Conservation (phyloP, 805 yeast species). For the Zygotorulaspora sp. region DNA sequence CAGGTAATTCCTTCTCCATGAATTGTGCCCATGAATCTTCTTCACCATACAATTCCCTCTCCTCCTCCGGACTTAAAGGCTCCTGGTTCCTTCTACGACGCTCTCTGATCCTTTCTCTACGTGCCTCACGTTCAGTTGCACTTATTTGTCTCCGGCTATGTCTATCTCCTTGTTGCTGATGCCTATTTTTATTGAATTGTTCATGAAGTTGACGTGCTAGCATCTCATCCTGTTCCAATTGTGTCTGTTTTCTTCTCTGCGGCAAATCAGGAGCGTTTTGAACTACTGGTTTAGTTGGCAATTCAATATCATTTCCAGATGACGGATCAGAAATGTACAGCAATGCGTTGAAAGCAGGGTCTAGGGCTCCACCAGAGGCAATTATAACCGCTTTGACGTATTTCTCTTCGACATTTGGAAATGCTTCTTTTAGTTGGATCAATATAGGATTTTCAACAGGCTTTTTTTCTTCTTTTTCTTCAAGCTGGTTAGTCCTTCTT, state of each 20-base stretch:
- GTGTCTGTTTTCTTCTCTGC: conserved; percentile 37
- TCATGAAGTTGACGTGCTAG: conserved; percentile 78
- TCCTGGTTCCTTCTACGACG: conserved; percentile 23
- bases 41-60: conserved; percentile 25
- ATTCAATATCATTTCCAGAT: conserved; percentile 45
- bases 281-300: conserved; percentile 37
- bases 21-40: conserved; percentile 53
- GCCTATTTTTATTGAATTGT: conserved; percentile 41
- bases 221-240: conserved; percentile 67
- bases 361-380: conserved; percentile 77
- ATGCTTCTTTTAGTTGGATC: conserved; percentile 72
- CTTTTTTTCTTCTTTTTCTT: conserved; percentile 10
- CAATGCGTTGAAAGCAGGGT: conserved; percentile 85
- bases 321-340: conserved; percentile 73
- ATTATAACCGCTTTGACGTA: conserved; percentile 73
- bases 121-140: conserved; percentile 21
- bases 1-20: conserved; percentile 51
- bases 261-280: conserved; percentile 27
- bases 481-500: conserved; percentile 8
- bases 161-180: conserved; percentile 6
- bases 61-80: conserved; percentile 14
- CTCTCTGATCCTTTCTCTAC: conserved; percentile 28
- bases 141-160: conserved; percentile 11
- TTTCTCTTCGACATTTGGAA: conserved; percentile 70
- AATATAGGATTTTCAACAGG: conserved; percentile 26